phyloP scores from a whole-genome alignment of 2,329 filamentous ascomycete species.

The Tolypocladium cylindrosporum region DNA sequence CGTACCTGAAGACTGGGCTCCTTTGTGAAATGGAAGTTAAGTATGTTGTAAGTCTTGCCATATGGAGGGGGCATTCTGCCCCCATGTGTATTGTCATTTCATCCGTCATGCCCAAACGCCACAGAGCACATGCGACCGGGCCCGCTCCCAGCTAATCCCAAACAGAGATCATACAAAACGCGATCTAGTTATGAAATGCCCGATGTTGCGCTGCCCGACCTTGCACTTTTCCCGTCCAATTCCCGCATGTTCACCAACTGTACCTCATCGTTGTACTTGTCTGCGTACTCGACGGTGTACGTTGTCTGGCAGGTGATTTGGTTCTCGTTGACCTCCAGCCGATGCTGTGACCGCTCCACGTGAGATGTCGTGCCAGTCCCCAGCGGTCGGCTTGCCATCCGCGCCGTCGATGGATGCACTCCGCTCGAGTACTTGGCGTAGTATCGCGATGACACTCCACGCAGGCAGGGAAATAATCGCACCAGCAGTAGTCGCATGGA shows the following conservation, averaged over 20 bases:
- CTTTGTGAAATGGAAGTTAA: too few species aligned
- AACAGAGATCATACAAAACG: not conserved
- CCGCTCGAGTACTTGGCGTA: slow-evolving; percentile 15
- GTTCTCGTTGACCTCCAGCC: slow-evolving; percentile 10
- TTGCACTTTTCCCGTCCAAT: slow-evolving; percentile 4
- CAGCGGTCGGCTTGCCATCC: slow-evolving; percentile 6
- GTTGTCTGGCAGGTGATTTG: slow-evolving; percentile 23
- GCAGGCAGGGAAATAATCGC: slow-evolving; percentile 25
- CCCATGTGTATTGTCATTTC: not conserved
- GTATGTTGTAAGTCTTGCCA: not conserved
- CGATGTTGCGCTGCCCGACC: not conserved
- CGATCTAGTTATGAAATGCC: too few species aligned
- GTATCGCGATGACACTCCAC: slow-evolving; percentile 19
- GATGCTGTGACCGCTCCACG: slow-evolving; percentile 9
- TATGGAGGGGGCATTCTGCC: not conserved
- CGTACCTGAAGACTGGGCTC: too few species aligned
- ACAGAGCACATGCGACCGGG: not conserved
- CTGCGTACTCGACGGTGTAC: slow-evolving; percentile 23
- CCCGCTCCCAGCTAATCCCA: not conserved
- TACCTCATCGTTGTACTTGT: slow-evolving; percentile 17
- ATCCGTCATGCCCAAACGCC: not conserved
- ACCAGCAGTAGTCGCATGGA: slow-evolving; percentile 23
- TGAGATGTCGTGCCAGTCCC: slow-evolving; percentile 13
- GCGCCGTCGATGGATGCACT: slow-evolving; percentile 2
- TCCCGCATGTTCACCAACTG: slow-evolving; percentile 19